Evolutionary conservation across 306 rosid species (phyloP).

Genomic region (Boehmeria nivea): DNA sequence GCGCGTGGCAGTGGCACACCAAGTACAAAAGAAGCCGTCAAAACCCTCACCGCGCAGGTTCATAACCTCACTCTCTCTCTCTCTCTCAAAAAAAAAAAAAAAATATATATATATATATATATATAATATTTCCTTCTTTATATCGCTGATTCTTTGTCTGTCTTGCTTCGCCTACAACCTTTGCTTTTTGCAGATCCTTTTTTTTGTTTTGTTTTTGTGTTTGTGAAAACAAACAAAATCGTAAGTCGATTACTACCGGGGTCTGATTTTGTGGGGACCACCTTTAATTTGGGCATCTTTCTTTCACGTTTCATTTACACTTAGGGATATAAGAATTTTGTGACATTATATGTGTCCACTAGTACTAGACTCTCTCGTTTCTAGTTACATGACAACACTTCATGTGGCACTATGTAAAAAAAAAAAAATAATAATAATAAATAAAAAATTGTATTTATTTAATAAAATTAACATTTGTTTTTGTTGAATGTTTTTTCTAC

Average conservation of each 20-base stretch:
- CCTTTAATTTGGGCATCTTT: constrained; percentile 34
- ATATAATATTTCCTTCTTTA: constrained; percentile 1
- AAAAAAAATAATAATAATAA: no score
- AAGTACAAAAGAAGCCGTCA: constrained; percentile 90
- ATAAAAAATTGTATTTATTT: no score
- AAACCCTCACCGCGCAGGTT: constrained; percentile 92
- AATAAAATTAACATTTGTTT: no score
- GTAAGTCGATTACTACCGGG: constrained; percentile 25
- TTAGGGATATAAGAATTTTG: no score
- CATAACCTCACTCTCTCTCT: constrained; percentile 22
- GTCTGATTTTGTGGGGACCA: constrained; percentile 51
- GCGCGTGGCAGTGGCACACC: constrained; percentile 89
- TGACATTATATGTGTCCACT: no score
- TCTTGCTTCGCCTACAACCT: constrained; percentile 32
- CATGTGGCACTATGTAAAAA: no score
- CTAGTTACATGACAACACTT: no score
- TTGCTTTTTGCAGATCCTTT: constrained; percentile 52
- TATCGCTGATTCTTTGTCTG: constrained; percentile 9
- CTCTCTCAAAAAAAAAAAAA: no score
- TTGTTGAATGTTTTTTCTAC: no score
- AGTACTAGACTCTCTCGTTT: no score
- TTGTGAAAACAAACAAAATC: constrained; percentile 41
- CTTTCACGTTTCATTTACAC: background rate
- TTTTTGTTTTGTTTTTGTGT: constrained; percentile 26
- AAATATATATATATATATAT: background rate